Evolutionary conservation across 2,329 filamentous ascomycete genomes (phyloP).

Genomic region (Botrytis cinerea): DNA sequence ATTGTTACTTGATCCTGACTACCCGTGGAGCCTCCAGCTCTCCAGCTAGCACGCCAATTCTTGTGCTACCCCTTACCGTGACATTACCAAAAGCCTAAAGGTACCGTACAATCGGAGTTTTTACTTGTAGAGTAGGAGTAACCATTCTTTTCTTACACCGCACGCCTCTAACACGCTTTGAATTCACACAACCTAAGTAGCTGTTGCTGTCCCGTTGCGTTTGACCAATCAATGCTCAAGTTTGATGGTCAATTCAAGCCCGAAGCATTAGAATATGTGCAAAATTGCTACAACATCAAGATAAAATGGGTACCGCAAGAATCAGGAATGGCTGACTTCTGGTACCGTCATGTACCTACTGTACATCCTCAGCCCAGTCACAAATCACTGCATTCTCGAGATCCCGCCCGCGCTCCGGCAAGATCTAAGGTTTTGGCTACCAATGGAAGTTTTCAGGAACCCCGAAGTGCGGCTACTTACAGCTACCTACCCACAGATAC

Average conservation of each 20-base stretch:
- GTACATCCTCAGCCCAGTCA: constrained; percentile 21
- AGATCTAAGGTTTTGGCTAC: constrained; percentile 19
- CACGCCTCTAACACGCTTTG: constrained; percentile 11
- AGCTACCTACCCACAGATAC: constrained; percentile 16
- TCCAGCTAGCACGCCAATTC: constrained; percentile 5
- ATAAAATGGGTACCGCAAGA: neutral
- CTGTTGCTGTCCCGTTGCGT: neutral
- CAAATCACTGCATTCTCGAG: constrained; percentile 19
- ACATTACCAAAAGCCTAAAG: constrained; percentile 17
- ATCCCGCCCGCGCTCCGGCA: constrained; percentile 14
- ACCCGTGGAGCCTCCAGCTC: neutral
- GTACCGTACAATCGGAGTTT: constrained; percentile 9
- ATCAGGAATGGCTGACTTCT: neutral
- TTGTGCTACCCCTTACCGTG: constrained; percentile 14
- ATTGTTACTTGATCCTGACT: constrained; percentile 1
- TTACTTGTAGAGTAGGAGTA: neutral
- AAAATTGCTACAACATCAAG: neutral
- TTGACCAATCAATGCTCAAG: neutral
- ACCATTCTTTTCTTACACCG: neutral
- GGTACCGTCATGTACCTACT: constrained; percentile 16
- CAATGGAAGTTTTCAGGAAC: constrained; percentile 11
- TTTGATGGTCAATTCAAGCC: neutral
- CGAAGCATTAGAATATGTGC: neutral
- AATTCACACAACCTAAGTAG: constrained; percentile 12
- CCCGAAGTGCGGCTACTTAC: constrained; percentile 15